These are phyloP conservation scores for Myrica gale DNA, from an alignment of 306 rosid genomes.

Conservation along the genomic window DNA sequence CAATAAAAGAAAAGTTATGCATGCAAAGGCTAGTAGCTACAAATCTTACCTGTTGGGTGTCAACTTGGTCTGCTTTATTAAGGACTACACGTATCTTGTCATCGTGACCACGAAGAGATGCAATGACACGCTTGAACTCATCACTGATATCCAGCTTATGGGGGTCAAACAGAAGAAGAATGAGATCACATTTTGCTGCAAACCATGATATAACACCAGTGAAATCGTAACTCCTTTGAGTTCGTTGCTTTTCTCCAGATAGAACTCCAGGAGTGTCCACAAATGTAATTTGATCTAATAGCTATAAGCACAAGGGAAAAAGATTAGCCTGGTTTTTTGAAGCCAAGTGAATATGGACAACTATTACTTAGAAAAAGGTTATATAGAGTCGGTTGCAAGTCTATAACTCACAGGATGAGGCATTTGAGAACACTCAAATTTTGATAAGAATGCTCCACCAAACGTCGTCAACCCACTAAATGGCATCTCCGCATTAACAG, in stretches of 20 bases:
- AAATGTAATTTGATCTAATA: slow-evolving; percentile 73
- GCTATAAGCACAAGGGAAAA: slow-evolving; percentile 35
- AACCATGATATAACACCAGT: slow-evolving; percentile 98
- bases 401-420: slow-evolving; percentile 82
- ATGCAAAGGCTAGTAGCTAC: background rate
- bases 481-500: slow-evolving; percentile 96
- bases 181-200: slow-evolving; percentile 93
- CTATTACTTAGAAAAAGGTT: background rate
- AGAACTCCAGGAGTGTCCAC: slow-evolving; percentile 98
- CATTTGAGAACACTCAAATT: slow-evolving; percentile 93
- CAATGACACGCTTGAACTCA: slow-evolving; percentile 83
- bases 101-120: slow-evolving; percentile 79
- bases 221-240: slow-evolving; percentile 90
- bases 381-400: slow-evolving; percentile 1
- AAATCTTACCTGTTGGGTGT: slow-evolving; percentile 80
- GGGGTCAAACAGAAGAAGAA: slow-evolving; percentile 89
- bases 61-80: slow-evolving; percentile 94
- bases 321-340: background rate
- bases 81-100: slow-evolving; percentile 96
- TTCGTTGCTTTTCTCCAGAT: slow-evolving; percentile 96
- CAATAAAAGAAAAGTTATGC: background rate
- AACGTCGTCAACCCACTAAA: slow-evolving; percentile 73
- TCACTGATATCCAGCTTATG: slow-evolving; percentile 94
- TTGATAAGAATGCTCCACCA: slow-evolving; percentile 87
- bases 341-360: background rate